Conservation (phyloP, 1,139 yeast species). For the Kodamaea arcana region DNA sequence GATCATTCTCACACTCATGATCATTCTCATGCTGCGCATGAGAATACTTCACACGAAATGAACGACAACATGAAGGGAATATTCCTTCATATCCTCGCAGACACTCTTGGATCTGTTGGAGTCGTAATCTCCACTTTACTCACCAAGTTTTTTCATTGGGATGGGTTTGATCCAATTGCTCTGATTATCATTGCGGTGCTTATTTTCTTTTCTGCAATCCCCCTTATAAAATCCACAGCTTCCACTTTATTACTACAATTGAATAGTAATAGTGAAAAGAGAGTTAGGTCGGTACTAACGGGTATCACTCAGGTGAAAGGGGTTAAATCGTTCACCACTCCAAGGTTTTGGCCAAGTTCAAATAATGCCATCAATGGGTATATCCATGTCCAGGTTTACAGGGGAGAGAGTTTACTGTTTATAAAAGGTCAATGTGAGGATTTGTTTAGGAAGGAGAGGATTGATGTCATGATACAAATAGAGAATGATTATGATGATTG, state of each 20-base stretch:
- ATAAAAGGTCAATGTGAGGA: conserved; percentile 62
- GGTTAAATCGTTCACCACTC: conserved; percentile 78
- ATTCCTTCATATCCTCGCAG: conserved; percentile 88
- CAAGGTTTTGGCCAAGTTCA: conserved; percentile 83
- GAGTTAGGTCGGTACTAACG: conserved; percentile 58
- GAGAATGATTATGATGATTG: conserved; percentile 56
- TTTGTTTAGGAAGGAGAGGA: conserved; percentile 26
- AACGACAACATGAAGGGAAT: conserved; percentile 95
- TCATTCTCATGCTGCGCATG: conserved; percentile 14
- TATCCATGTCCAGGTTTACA: conserved; percentile 63
- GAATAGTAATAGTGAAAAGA: conserved; percentile 50
- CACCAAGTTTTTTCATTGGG: conserved; percentile 53
- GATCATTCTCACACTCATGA: conserved; percentile 20
- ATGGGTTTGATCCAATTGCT: conserved; percentile 86
- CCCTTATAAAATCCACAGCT: conserved; percentile 78
- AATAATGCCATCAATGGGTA: conserved; percentile 44
- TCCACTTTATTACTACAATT: conserved; percentile 65
- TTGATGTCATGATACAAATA: conserved; percentile 56
- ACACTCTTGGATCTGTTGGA: conserved; percentile 94
- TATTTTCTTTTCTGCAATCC: conserved; percentile 78
- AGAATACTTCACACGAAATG: conserved; percentile 22
- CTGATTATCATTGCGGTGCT: conserved; percentile 81
- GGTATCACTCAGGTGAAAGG: conserved; percentile 73
- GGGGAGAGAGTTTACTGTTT: conserved; percentile 62
- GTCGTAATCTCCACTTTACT: conserved; percentile 82